These are phyloP conservation scores for Colletotrichum spinosum DNA, from an alignment of 2,329 filamentous ascomycete species.

Conservation along the genomic window DNA sequence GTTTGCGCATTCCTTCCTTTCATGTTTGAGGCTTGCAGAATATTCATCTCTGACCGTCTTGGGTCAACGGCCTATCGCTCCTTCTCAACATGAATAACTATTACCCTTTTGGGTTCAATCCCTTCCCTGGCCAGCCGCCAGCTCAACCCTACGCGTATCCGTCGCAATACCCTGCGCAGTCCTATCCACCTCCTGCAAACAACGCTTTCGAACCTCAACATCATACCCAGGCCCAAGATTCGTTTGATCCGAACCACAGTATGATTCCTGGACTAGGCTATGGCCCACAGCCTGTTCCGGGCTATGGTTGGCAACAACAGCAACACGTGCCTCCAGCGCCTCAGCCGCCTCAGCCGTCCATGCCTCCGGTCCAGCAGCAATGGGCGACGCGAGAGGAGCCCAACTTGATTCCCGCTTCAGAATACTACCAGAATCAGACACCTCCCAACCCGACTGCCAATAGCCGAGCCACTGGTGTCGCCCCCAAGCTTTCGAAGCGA, in stretches of 20 bases:
- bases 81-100: slow-evolving; percentile 50
- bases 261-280: slow-evolving; percentile 44
- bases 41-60: too few relatives aligned
- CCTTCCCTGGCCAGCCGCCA: slow-evolving; percentile 43
- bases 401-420: slow-evolving; percentile 38
- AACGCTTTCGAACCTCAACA: slow-evolving; percentile 8
- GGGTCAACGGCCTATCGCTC: slow-evolving; percentile 4
- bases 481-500: slow-evolving; percentile 2
- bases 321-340: slow-evolving; percentile 11
- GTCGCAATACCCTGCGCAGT: slow-evolving; percentile 17
- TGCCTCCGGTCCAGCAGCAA: slow-evolving; percentile 14
- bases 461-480: slow-evolving; percentile 7
- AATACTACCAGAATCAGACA: slow-evolving; percentile 29
- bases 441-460: slow-evolving; percentile 39
- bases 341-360: not conserved
- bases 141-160: slow-evolving; percentile 31
- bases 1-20: slow-evolving; percentile 1
- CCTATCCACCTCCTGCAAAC: slow-evolving; percentile 20
- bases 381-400: slow-evolving; percentile 30
- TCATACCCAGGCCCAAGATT: slow-evolving; percentile 13
- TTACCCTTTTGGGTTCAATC: slow-evolving; percentile 51
- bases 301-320: slow-evolving; percentile 26
- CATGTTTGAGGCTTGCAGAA: too few relatives aligned
- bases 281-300: slow-evolving; percentile 9
- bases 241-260: slow-evolving; percentile 36